These are phyloP conservation scores for Exophiala spinifera DNA, from an alignment of 2,329 filamentous ascomycete genomes.

Conservation along the genomic window DNA sequence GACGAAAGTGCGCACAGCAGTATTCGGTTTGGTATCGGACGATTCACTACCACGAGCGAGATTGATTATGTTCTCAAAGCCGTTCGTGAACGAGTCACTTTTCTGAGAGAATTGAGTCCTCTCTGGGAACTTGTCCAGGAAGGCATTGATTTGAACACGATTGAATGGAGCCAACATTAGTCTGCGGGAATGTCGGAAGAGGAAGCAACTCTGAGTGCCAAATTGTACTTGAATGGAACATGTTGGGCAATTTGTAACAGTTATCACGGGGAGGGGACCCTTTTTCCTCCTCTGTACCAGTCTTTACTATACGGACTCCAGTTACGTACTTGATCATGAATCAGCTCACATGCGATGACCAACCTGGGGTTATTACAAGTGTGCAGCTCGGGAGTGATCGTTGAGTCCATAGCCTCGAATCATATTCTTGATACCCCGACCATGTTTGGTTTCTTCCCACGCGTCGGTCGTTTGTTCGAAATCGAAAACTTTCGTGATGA, in stretches of 20 bases:
- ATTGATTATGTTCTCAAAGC: conserved; percentile 98
- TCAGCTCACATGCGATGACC: neutral
- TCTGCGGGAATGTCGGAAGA: neutral
- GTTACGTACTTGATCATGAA: neutral
- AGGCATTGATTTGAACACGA: conserved; percentile 89
- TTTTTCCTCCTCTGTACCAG: neutral
- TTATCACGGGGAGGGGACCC: conserved; percentile 2
- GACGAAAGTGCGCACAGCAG: conserved; percentile 97
- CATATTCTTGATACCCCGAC: conserved; percentile 29
- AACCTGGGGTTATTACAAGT: conserved; percentile 4
- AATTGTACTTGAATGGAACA: no score
- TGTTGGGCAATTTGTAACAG: neutral
- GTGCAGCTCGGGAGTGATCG: conserved; percentile 17
- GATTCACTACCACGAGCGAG: conserved; percentile 91
- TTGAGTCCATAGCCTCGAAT: conserved; percentile 27
- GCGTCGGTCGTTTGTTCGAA: conserved; percentile 37
- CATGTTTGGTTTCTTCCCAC: conserved; percentile 33
- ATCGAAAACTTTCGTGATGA: conserved; percentile 35
- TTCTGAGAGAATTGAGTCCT: conserved; percentile 90
- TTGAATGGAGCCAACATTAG: conserved; percentile 97
- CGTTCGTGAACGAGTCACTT: conserved; percentile 83
- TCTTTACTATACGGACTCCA: neutral
- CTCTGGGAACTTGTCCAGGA: conserved; percentile 98
- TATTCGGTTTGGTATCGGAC: conserved; percentile 94
- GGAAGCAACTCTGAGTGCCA: no score